phyloP scores from a whole-genome alignment of 1,284 basidiomycete genomes.

The Tausonia pullulans region DNA sequence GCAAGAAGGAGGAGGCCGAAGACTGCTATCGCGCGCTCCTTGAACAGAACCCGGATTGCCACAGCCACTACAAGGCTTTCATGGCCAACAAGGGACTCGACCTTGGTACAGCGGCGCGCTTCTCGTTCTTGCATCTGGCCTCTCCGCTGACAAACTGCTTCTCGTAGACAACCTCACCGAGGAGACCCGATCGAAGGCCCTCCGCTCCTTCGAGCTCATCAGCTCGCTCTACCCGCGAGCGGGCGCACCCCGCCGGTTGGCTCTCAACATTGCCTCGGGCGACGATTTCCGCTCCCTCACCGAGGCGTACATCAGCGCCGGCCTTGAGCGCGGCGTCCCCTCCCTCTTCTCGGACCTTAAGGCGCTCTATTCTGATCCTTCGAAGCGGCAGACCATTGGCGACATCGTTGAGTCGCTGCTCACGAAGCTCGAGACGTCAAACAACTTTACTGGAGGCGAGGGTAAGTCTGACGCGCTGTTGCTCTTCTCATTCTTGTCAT shows the following conservation, averaged over 20 bases:
- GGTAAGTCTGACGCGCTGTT: conserved; percentile 21
- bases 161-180: conserved; percentile 40
- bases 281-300: conserved; percentile 56
- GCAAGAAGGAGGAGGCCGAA: conserved; percentile 53
- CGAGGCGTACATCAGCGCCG: conserved; percentile 57
- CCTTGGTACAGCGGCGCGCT: conserved; percentile 41
- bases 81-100: conserved; percentile 55
- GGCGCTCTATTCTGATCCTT: conserved; percentile 55
- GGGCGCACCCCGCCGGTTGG: conserved; percentile 58
- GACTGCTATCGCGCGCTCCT: conserved; percentile 68
- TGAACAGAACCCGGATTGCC: conserved; percentile 73
- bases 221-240: conserved; percentile 53
- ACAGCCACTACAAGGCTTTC: conserved; percentile 67
- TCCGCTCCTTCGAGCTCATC: conserved; percentile 51
- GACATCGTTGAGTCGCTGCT: conserved; percentile 53
- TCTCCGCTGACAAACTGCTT: neutral
- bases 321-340: conserved; percentile 76
- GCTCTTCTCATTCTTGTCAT: neutral
- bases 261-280: conserved; percentile 53
- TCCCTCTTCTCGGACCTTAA: conserved; percentile 92
- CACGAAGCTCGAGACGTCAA: conserved; percentile 30
- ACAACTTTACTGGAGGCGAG: conserved; percentile 24
- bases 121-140: neutral
- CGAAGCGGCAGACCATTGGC: conserved; percentile 59
- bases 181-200: conserved; percentile 44